Evolutionary conservation across 805 yeast species (phyloP), one percentile per base, ranked within the genome.

Genomic region (Deakozyma indianensis): DNA sequence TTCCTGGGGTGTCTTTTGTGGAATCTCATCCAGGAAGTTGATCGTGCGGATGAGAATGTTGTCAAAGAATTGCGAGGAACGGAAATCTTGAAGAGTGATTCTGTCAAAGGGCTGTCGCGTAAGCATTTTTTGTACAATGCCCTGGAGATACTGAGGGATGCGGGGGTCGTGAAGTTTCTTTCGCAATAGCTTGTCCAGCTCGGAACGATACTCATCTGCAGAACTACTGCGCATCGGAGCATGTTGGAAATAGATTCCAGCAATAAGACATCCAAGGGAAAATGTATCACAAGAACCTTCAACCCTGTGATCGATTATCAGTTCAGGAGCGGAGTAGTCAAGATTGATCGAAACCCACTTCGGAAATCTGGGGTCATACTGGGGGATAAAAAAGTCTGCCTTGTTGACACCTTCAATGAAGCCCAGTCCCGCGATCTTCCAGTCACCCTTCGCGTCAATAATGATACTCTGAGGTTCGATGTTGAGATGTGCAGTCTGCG

Each of bases 401-500:
- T 65, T 73, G 56, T 65, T 74, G 9, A 20, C 20, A n/a, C 20
- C 18, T 43, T 65, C 66, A 3, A 59, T 50, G 43, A 74, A 63
- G 44, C 74, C 79, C 48, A 92, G 71, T 0, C 96, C 96, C 4
- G 83, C 73, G 2, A 92, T 59, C 60, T 90, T 92, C 97, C 98
- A 92, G 63, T 92, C 97, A 3, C 94, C 88, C 46, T 62, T 61
- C 15, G 77, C 81, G 52, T 83, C 88, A 18, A 90, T 73, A 47
- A 82, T 74, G 1, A 92, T 69, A 0, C 94, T 75, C 5, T 73
- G 66, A 1, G 98, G 98, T 51, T 78, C 78, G 27, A 92, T 52
- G 51, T 86, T 83, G 51, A 83, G 60, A 63, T 90, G 95, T 4
- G 83, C 80, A 23, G 77, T 73, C 23, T 78, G 72, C 20, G 94